Base-by-base conservation (phyloP, 495 filamentous ascomycete genomes). In the Jackrogersella multiformis region DNA sequence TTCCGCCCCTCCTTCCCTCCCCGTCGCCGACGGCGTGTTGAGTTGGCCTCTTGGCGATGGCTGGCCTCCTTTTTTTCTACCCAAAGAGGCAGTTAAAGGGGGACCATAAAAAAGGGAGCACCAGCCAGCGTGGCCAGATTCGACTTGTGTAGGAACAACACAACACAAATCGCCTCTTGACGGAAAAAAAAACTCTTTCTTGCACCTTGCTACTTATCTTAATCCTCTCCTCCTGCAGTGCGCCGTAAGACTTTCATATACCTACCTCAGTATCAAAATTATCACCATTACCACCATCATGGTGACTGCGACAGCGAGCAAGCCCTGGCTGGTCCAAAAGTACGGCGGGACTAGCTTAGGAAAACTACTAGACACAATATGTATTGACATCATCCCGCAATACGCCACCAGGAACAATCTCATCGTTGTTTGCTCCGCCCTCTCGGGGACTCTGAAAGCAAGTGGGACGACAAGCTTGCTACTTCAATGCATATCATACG, bases 251-350 rank as follows among this genome's bases (percentile, higher is more conserved):
- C 23, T 23, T 21, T 10, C 15, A 9, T 24, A 15, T 21, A 46
- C 23, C 42, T 46, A 13, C 23, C 42, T 46, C 6, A 42, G 10
- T 15, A 36, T 66, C 36, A 24, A 18, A 66, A 41, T 41, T 12
- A 63, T 67, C 56, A 48, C 44, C 56, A 21, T 46, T 39, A 38
- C 24, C 32, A 54, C 3, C 42, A 46, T 49, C 57, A 58, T 59
- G 60, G 53, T 66, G n/a, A 60, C 56, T n/a, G 61, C 60, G 41
- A 61, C 36, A 12, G 48, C 26, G 34, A 39, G 42, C 32, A 76
- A 73, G 56, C 74, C 74, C 6, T 80, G 78, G 78, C 69, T 80
- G 38, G 76, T 80, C 15, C 78, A 80, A 56, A 80, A 80, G 69
- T 80, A 80, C 51, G 78, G 78, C 5, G 78, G 78, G 0, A 80